These are phyloP conservation scores for Phytophthora pistaciae DNA, from an alignment of 352 stramenopile genomes.

Conservation along the genomic window DNA sequence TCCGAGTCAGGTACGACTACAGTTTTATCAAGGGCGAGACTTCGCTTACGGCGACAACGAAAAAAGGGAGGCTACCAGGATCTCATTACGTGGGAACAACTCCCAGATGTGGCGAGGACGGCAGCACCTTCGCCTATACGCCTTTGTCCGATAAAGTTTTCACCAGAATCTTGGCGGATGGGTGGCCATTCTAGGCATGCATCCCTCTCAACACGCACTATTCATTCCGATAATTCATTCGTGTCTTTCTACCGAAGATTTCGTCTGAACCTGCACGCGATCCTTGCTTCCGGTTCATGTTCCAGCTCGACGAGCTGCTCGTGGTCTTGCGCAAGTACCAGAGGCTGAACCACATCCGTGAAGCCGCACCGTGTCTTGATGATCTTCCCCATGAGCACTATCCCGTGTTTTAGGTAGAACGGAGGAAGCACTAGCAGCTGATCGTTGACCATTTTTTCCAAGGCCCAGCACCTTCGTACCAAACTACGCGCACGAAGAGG, in stretches of 20 bases:
- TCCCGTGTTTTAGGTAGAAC: conserved; percentile 54
- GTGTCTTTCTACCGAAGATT: neutral
- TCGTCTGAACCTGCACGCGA: neutral
- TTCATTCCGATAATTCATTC: neutral
- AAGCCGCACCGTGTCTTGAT: conserved; percentile 56
- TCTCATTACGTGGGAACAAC: conserved; percentile 2
- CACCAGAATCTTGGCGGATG: neutral
- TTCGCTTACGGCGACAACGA: neutral
- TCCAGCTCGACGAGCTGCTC: conserved; percentile 1
- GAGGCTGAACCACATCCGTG: conserved; percentile 50
- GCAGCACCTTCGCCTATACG: neutral
- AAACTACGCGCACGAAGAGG: conserved; percentile 61
- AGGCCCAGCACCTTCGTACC: conserved; percentile 42
- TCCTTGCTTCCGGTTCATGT: conserved; percentile 7
- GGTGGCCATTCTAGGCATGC: neutral
- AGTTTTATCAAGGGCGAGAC: neutral
- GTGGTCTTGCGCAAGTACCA: conserved; percentile 34
- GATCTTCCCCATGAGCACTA: conserved; percentile 39
- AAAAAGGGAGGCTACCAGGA: conserved; percentile 3
- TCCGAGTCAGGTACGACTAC: neutral
- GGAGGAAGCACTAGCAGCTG: conserved; percentile 52
- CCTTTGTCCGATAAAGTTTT: neutral
- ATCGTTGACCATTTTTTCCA: conserved; percentile 42
- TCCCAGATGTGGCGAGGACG: neutral
- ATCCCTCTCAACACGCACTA: neutral